Evolutionary conservation across 495 filamentous ascomycete species (phyloP).

Genomic region (Penicillium coprophilum): DNA sequence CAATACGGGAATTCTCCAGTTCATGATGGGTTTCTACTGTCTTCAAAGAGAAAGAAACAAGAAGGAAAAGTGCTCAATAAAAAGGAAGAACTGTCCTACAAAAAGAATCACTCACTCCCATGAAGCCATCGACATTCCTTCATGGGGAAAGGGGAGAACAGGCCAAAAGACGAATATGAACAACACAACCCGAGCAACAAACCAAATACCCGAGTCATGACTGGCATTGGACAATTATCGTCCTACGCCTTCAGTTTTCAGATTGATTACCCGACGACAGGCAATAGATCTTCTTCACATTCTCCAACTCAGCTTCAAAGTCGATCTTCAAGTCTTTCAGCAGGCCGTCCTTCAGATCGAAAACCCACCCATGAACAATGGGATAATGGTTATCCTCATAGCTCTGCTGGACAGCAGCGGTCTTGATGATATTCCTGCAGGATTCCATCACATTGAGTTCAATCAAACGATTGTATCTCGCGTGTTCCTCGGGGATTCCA

Average conservation of each 20-base stretch:
- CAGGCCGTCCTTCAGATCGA: slow-evolving; percentile 59
- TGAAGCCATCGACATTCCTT: not conserved
- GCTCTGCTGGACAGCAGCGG: slow-evolving; percentile 59
- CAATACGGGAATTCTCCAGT: not conserved
- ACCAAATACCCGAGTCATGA: not conserved
- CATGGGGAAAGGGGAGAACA: not conserved
- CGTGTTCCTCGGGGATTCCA: slow-evolving; percentile 47
- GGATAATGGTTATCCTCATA: slow-evolving; percentile 61
- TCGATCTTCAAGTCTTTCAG: slow-evolving; percentile 54
- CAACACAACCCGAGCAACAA: not conserved
- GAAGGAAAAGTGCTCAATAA: not conserved
- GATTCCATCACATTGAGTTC: slow-evolving; percentile 68
- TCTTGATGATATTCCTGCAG: slow-evolving; percentile 59
- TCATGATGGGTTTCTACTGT: not conserved
- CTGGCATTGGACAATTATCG: not conserved
- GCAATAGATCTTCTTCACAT: slow-evolving; percentile 38
- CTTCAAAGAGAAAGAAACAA: not conserved
- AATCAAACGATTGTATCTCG: slow-evolving; percentile 54
- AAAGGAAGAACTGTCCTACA: not conserved
- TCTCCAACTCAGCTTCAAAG: slow-evolving; percentile 28
- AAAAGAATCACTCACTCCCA: not conserved
- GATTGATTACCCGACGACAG: slow-evolving; percentile 6
- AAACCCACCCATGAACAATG: slow-evolving; percentile 67
- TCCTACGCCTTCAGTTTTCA: not conserved
- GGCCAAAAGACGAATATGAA: not conserved